Percentiles rank a stretch among this genome's conserved stretches.
Evolutionary conservation across 1,139 yeast genomes (phyloP).

Genomic region (Yamadazyma triangularis): DNA sequence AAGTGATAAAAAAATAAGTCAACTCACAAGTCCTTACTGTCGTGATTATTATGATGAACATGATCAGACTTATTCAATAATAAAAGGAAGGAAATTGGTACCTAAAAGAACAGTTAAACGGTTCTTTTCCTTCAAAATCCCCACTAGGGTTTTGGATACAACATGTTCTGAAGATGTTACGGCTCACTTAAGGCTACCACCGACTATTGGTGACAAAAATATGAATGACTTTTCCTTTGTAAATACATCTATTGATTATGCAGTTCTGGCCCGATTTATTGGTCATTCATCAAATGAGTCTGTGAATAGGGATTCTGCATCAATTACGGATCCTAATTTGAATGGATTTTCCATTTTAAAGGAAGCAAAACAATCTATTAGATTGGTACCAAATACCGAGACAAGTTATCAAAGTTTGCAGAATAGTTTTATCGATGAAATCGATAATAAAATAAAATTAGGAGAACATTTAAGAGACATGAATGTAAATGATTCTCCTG

Average conservation of each 20-base stretch:
- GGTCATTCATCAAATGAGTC: conserved; percentile 32
- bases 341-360: conserved; percentile 39
- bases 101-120: conserved; percentile 32
- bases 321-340: no score
- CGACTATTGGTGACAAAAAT: conserved; percentile 29
- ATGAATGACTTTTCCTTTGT: conserved; percentile 19
- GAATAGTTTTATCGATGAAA: conserved; percentile 22
- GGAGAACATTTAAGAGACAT: neutral
- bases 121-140: conserved; percentile 38
- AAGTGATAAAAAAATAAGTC: conserved; percentile 24
- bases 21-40: conserved; percentile 10
- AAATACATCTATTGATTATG: conserved; percentile 30
- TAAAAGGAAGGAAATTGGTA: conserved; percentile 21
- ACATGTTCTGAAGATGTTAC: conserved; percentile 32
- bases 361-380: conserved; percentile 20
- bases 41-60: conserved; percentile 19
- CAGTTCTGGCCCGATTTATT: conserved; percentile 36
- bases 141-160: conserved; percentile 34
- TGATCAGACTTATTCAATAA: conserved; percentile 15
- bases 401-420: no score
- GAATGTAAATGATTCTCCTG: neutral
- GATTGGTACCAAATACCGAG: conserved; percentile 28
- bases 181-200: conserved; percentile 34
- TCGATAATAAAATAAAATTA: conserved; percentile 19
- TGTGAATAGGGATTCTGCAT: conserved; percentile 34